Percentiles rank a stretch among this genome's conserved stretches.
phyloP scores from a whole-genome alignment of 2,329 filamentous ascomycete genomes.

The Sphaerostilbella broomeana region DNA sequence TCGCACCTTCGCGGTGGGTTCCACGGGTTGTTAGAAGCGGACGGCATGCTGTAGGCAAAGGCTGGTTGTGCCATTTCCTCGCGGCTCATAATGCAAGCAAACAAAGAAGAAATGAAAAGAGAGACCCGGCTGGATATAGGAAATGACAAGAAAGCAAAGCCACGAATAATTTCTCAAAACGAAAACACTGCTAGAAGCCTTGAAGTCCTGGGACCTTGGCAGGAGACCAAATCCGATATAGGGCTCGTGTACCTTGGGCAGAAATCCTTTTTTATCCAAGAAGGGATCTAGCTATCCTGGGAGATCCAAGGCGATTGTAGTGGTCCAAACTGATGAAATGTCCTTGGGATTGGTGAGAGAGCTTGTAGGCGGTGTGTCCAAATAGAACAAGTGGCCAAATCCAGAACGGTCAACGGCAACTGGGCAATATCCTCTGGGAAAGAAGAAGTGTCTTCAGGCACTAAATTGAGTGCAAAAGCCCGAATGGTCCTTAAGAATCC shows the following conservation, averaged over 20 bases:
- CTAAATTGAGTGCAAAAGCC: constrained; percentile 14
- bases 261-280: constrained; percentile 12
- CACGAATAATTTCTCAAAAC: too few relatives aligned
- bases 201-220: constrained; percentile 9
- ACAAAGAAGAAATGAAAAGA: constrained; percentile 1
- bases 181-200: constrained; percentile 8
- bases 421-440: constrained; percentile 6
- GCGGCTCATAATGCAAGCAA: constrained; percentile 27
- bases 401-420: constrained; percentile 10
- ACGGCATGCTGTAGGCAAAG: constrained; percentile 40
- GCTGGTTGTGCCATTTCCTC: constrained; percentile 42
- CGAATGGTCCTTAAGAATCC: constrained; percentile 12
- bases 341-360: constrained; percentile 9
- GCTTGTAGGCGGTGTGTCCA: constrained; percentile 12
- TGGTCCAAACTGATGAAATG: constrained; percentile 9
- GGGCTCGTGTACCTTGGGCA: constrained; percentile 9
- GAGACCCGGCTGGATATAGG: constrained; percentile 1
- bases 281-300: constrained; percentile 3
- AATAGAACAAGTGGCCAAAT: constrained; percentile 12
- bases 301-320: constrained; percentile 10
- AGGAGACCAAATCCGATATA: constrained; percentile 11
- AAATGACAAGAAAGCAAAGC: too few relatives aligned
- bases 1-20: constrained; percentile 48
- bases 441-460: constrained; percentile 13
- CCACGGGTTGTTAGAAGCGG: constrained; percentile 44